Conservation (phyloP, 495 filamentous ascomycete species). For the Amorphotheca resinae region DNA sequence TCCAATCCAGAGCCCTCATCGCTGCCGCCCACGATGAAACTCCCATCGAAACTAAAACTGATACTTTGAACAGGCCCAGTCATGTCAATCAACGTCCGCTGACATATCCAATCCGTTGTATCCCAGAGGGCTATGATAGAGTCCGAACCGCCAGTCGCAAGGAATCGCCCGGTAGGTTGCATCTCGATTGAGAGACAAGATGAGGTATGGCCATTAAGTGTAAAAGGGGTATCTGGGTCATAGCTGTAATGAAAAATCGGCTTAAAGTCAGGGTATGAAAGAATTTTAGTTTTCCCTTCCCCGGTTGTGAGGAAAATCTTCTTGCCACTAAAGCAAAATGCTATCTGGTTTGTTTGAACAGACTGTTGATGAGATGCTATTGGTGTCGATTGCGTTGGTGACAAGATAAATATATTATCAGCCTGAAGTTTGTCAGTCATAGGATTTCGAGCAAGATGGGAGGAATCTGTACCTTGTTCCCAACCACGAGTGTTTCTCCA, state of each 20-base stretch:
- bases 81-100: slow-evolving; percentile 64
- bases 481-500: slow-evolving; percentile 68
- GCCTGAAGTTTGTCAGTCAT: slow-evolving; percentile 34
- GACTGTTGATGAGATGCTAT: slow-evolving; percentile 54
- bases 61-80: slow-evolving; percentile 72
- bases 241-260: slow-evolving; percentile 30
- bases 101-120: slow-evolving; percentile 82
- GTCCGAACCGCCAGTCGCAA: slow-evolving; percentile 84
- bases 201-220: slow-evolving; percentile 73
- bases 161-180: slow-evolving; percentile 62
- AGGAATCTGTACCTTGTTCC: slow-evolving; percentile 53
- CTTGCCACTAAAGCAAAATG: slow-evolving; percentile 64
- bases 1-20: slow-evolving; percentile 67
- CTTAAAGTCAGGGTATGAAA: slow-evolving; percentile 54
- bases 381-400: slow-evolving; percentile 35
- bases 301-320: slow-evolving; percentile 71
- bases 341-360: slow-evolving; percentile 67
- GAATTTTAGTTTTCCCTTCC: slow-evolving; percentile 69
- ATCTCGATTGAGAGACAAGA: slow-evolving; percentile 59
- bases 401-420: slow-evolving; percentile 57
- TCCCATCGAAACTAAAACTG: slow-evolving; percentile 85
- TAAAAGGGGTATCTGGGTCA: slow-evolving; percentile 35
- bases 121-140: slow-evolving; percentile 85
- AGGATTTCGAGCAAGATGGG: background rate
- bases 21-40: slow-evolving; percentile 72